phyloP scores from a whole-genome alignment of 768 basidiomycete species.

The Chalciporus chontae region DNA sequence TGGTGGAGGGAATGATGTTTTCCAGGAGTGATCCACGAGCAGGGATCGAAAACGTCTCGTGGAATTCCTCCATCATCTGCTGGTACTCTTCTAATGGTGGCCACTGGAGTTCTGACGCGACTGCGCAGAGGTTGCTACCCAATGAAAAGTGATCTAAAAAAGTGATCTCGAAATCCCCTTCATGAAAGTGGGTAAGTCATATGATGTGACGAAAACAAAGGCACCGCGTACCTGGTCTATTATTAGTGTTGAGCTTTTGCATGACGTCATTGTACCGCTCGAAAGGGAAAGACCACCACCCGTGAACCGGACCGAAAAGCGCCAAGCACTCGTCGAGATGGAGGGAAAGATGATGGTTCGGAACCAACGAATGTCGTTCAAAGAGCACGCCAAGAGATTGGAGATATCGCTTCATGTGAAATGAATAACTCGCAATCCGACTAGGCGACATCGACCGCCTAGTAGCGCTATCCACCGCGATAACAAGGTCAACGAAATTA shows the following conservation, averaged over 20 bases:
- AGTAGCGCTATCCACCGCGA: neutral
- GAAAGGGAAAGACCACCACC: conserved; percentile 26
- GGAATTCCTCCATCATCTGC: too few species aligned
- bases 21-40: too few species aligned
- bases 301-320: conserved; percentile 26
- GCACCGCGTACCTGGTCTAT: conserved; percentile 27
- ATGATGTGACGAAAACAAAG: too few species aligned
- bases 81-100: too few species aligned
- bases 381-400: neutral
- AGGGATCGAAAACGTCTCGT: too few species aligned
- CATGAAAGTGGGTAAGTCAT: too few species aligned
- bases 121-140: too few species aligned
- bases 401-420: neutral
- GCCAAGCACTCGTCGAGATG: conserved; percentile 32
- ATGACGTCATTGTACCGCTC: conserved; percentile 32
- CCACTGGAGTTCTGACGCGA: too few species aligned
- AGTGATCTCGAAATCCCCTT: too few species aligned
- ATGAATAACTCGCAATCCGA: neutral
- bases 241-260: conserved; percentile 29
- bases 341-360: conserved; percentile 39
- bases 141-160: too few species aligned
- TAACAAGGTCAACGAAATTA: conserved; percentile 1
- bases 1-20: too few species aligned
- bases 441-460: neutral
- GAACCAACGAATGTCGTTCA: neutral